Evolutionary conservation across 257 asterid species (phyloP).

Genomic region (Buddleja alternifolia): DNA sequence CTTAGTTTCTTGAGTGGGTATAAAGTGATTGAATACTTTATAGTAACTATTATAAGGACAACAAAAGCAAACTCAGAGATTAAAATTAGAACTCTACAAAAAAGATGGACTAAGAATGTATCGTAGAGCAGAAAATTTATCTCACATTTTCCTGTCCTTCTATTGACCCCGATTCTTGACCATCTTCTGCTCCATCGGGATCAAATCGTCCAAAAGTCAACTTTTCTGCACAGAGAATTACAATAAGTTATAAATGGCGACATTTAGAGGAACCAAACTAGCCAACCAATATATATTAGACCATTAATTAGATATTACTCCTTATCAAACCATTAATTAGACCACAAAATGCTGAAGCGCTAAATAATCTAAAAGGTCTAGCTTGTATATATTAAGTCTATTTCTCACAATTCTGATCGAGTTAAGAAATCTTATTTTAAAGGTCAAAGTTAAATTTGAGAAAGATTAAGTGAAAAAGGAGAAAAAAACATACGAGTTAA

Average conservation of each 20-base stretch:
- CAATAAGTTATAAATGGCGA: conserved; percentile 20
- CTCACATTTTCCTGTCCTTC: conserved; percentile 68
- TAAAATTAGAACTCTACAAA: neutral
- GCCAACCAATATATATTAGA: conserved; percentile 4
- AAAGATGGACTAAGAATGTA: conserved; percentile 18
- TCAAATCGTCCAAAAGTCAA: conserved; percentile 41
- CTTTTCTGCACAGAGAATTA: conserved; percentile 47
- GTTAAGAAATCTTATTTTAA: neutral
- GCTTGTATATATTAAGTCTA: conserved; percentile 1
- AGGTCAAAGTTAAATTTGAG: neutral
- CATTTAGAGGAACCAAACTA: conserved; percentile 13
- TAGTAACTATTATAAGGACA: neutral
- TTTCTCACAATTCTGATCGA: neutral
- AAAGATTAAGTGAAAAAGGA: neutral
- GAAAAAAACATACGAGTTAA: neutral
- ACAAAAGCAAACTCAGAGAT: neutral
- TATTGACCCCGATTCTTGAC: conserved; percentile 32
- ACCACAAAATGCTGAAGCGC: neutral
- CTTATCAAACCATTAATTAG: conserved; percentile 7
- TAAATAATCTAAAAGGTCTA: neutral
- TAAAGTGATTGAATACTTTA: neutral
- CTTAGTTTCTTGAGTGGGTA: neutral
- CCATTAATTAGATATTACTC: conserved; percentile 18
- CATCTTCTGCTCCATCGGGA: conserved; percentile 43
- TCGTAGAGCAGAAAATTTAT: conserved; percentile 21